Conservation (phyloP, 1,284 basidiomycete species). For the Malassezia nana region DNA sequence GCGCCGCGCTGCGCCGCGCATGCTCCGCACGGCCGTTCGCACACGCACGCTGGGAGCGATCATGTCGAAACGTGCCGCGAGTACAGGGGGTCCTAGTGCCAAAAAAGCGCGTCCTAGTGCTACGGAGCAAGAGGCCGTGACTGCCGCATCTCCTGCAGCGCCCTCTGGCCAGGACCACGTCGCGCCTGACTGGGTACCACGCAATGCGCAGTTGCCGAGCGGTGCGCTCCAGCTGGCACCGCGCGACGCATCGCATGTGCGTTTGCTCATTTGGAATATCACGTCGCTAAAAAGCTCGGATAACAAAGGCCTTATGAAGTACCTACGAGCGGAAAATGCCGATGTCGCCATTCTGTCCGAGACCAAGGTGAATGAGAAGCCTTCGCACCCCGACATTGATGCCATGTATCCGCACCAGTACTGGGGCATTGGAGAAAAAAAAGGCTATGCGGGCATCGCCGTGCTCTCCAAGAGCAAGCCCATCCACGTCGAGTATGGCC, state of each 20-base stretch:
- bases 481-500: constrained; percentile 53
- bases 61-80: constrained; percentile 11
- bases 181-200: constrained; percentile 16
- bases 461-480: constrained; percentile 69
- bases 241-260: constrained; percentile 16
- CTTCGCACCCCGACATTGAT: constrained; percentile 29
- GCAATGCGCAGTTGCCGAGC: constrained; percentile 16
- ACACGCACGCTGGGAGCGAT: neutral
- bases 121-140: neutral
- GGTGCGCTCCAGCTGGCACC: constrained; percentile 2
- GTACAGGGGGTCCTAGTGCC: neutral
- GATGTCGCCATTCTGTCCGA: constrained; percentile 42
- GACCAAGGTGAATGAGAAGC: constrained; percentile 41
- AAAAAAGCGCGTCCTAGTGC: neutral
- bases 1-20: neutral
- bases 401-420: constrained; percentile 36
- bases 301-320: constrained; percentile 38
- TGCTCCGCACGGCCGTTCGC: neutral
- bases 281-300: constrained; percentile 36
- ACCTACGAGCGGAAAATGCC: constrained; percentile 42
- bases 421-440: constrained; percentile 44
- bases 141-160: constrained; percentile 7
- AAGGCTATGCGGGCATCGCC: constrained; percentile 61
- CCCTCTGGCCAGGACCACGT: constrained; percentile 12
- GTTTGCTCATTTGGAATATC: constrained; percentile 43